Percentiles rank a stretch among this genome's conserved stretches.
Conservation (phyloP, 495 filamentous ascomycete species). For the Stereocaulon alpinum region DNA sequence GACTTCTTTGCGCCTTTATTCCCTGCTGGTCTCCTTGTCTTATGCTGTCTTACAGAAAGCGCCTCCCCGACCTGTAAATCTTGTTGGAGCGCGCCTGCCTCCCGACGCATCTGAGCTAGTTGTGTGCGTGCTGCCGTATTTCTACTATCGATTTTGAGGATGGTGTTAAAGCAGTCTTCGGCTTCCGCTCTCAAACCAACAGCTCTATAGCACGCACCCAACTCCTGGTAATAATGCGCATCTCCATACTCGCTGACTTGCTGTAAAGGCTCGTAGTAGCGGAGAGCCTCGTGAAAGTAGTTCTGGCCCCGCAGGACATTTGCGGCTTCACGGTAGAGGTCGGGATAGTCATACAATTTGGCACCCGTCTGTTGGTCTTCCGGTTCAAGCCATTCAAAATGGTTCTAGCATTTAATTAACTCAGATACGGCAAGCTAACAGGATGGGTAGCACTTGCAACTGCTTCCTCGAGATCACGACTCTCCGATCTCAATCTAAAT, state of each 20-base stretch:
- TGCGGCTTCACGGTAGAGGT: slow-evolving; percentile 67
- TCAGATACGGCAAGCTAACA: slow-evolving; percentile 5
- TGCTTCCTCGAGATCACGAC: slow-evolving; percentile 58
- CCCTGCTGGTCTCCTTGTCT: slow-evolving; percentile 3
- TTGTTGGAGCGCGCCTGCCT: slow-evolving; percentile 40
- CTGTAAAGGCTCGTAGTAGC: slow-evolving; percentile 62
- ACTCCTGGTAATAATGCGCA: slow-evolving; percentile 52
- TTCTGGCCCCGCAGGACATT: slow-evolving; percentile 50
- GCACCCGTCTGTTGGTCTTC: slow-evolving; percentile 38
- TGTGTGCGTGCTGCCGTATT: slow-evolving; percentile 63
- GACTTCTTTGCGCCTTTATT: slow-evolving; percentile 3
- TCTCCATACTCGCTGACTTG: slow-evolving; percentile 48
- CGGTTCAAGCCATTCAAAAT: slow-evolving; percentile 57
- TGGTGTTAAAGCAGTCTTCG: slow-evolving; percentile 60
- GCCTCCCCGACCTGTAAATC: background rate
- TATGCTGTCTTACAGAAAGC: slow-evolving; percentile 8
- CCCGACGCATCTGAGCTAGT: slow-evolving; percentile 72
- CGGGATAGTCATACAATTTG: slow-evolving; percentile 51
- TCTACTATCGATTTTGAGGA: slow-evolving; percentile 56
- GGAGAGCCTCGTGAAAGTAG: slow-evolving; percentile 52
- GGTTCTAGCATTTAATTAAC: slow-evolving; percentile 33
- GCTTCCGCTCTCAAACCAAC: slow-evolving; percentile 55
- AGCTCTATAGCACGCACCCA: slow-evolving; percentile 61
- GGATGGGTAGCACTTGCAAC: slow-evolving; percentile 41
- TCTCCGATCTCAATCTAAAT: slow-evolving; percentile 59